phyloP scores from a whole-genome alignment of 2,329 filamentous ascomycete species.

The Pseudocercospora musae region DNA sequence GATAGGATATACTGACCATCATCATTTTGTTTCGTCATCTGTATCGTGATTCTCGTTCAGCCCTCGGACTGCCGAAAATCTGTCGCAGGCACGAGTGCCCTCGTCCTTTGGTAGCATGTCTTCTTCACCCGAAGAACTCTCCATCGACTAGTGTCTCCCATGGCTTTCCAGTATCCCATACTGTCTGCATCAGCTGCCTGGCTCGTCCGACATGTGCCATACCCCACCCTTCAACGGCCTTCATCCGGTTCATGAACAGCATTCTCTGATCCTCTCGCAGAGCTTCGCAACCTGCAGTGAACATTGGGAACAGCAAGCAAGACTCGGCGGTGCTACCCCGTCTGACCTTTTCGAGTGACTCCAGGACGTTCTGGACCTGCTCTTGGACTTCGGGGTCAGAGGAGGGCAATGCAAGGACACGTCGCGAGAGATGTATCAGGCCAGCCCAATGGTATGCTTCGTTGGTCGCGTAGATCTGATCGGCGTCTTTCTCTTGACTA shows the following conservation, averaged over 20 bases:
- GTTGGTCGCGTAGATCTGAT: conserved; percentile 69
- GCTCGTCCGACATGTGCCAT: conserved; percentile 69
- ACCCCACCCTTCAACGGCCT: conserved; percentile 66
- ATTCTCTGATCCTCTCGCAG: conserved; percentile 53
- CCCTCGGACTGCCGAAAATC: background rate
- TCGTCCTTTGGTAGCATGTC: background rate
- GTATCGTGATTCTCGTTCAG: background rate
- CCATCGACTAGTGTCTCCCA: conserved; percentile 67
- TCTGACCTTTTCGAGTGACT: conserved; percentile 60
- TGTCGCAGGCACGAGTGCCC: background rate
- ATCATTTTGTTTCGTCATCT: background rate
- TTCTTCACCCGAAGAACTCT: conserved; percentile 60
- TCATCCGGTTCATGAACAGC: conserved; percentile 63
- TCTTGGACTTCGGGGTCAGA: conserved; percentile 59
- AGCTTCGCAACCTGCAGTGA: conserved; percentile 76
- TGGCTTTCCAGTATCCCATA: conserved; percentile 64
- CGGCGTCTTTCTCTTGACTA: conserved; percentile 53
- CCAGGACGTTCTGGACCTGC: conserved; percentile 62
- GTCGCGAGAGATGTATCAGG: conserved; percentile 69
- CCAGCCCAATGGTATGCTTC: conserved; percentile 77
- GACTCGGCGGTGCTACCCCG: conserved; percentile 68
- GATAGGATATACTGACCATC: background rate
- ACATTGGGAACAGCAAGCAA: conserved; percentile 75
- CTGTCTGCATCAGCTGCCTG: conserved; percentile 62
- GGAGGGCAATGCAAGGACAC: conserved; percentile 63